Base-by-base conservation (phyloP, 352 stramenopile genomes). In the Globisporangium acanthophoron region DNA sequence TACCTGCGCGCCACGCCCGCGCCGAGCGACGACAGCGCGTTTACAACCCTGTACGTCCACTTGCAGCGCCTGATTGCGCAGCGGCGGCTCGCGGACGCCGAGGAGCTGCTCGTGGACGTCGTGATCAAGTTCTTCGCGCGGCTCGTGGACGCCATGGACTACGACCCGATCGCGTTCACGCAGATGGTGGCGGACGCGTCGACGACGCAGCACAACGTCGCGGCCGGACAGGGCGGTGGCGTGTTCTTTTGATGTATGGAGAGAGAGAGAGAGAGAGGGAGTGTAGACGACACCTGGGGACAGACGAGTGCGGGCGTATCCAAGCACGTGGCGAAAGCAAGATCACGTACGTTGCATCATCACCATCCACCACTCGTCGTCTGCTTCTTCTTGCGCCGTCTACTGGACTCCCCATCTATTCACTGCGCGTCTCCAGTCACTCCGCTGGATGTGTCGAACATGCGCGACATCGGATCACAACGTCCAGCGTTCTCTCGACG, bases 71-170 rank as follows among this genome's bases (percentile, higher is more conserved):
- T 81, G 21, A 65, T 86, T 29, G 60, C 66, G 39, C 65, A 70
- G 33, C 67, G 61, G 5, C 67, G 59, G 6, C 66, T 82, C 54
- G 55, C 55, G 16, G 70, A 83, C 7, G 77, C 76, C 12, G 78
- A 91, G 44, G 74, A 91, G 45, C 41, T 93, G 52, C 62, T 93
- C 11, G 72, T 73, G 1, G 68, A 88, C 51, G 67, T 87, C 20
- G 81, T 91, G 31, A 56, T 85, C 31, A 73, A 74, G 21, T 74
- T 81, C 52, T 91, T 90, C 51, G 76, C 83, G 20, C 60, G 66
- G 12, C 74, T 93, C 4, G 70, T 90, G 16, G 84, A 93, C 53
- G 84, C 81, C 16, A 89, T 91, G 76, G 84, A 93, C 44, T 82
- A 88, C 65, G 84, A 93, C 50, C 80, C 80, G 21, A 53, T 87